phyloP scores from a whole-genome alignment of 2,329 filamentous ascomycete genomes.

The Neoarthrinium moseri region DNA sequence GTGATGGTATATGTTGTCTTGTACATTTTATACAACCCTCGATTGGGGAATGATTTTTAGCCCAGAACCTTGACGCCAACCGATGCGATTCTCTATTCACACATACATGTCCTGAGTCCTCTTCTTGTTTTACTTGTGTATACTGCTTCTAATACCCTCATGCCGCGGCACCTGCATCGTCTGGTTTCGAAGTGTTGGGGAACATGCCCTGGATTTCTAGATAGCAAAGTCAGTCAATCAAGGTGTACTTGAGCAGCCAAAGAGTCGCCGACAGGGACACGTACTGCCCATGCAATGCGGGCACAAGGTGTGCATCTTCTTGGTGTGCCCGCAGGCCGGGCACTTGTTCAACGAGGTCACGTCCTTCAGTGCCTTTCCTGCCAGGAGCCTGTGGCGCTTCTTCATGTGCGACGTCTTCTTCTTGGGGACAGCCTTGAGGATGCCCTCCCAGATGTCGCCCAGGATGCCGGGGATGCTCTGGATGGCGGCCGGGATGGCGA shows the following conservation, averaged over 20 bases:
- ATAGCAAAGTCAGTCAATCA: no score
- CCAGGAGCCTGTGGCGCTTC: constrained; percentile 90
- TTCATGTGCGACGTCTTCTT: constrained; percentile 98
- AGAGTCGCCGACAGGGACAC: constrained; percentile 30
- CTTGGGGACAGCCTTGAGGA: constrained; percentile 92
- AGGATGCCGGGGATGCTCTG: constrained; percentile 68
- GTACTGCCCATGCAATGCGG: constrained; percentile 81
- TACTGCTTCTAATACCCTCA: neutral
- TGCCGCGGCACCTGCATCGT: constrained; percentile 3
- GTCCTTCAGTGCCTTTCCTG: constrained; percentile 92
- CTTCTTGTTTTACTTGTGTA: neutral
- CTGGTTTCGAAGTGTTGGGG: constrained; percentile 29
- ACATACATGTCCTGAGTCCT: no score
- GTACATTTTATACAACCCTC: constrained; percentile 9
- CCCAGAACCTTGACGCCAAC: constrained; percentile 20
- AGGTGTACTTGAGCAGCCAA: no score
- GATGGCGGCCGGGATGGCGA: constrained; percentile 59
- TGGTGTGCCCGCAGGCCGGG: constrained; percentile 81
- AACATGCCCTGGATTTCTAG: constrained; percentile 47
- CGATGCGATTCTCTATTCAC: constrained; percentile 6
- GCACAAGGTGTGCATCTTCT: constrained; percentile 87
- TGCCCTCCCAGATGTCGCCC: constrained; percentile 85
- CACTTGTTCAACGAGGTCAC: constrained; percentile 85
- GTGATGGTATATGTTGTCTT: constrained; percentile 5
- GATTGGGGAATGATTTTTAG: neutral